These are phyloP conservation scores for Ogataea degrootiae DNA, from an alignment of 805 yeast genomes.

Conservation along the genomic window DNA sequence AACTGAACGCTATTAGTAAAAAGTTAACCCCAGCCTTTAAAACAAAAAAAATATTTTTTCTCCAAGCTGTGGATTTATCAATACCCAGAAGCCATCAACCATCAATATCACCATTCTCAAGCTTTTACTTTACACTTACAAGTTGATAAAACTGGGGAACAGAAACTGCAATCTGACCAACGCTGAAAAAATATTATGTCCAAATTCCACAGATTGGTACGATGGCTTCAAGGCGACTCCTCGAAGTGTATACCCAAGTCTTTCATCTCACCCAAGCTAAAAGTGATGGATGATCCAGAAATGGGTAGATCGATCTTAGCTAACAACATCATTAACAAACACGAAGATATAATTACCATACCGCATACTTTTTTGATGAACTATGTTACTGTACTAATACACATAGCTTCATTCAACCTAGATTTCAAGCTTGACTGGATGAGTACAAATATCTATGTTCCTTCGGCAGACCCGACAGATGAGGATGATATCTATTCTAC, in stretches of 20 bases:
- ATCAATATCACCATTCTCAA: no score
- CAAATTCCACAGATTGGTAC: conserved; percentile 16
- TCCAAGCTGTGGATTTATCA: no score
- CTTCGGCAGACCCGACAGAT: conserved; percentile 9
- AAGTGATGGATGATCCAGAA: conserved; percentile 36
- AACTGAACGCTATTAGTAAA: no score
- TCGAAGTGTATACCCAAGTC: conserved; percentile 8
- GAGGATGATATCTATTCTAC: conserved; percentile 1
- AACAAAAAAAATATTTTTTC: no score
- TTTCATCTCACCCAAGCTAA: conserved; percentile 35
- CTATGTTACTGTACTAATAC: conserved; percentile 44
- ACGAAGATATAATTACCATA: conserved; percentile 48
- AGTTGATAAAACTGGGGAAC: no score
- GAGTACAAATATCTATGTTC: conserved; percentile 21
- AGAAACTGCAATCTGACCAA: no score
- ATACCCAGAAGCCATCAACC: no score
- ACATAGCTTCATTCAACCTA: conserved; percentile 34
- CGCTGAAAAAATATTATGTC: conserved; percentile 4
- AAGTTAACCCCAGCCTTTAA: no score
- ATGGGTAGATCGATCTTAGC: conserved; percentile 67
- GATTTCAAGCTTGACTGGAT: conserved; percentile 18
- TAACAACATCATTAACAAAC: conserved; percentile 28
- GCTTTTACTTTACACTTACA: no score
- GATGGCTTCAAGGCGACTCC: conserved; percentile 29
- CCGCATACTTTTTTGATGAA: conserved; percentile 58